Conservation (phyloP, 2,329 filamentous ascomycete species). For the Acarospora socialis region DNA sequence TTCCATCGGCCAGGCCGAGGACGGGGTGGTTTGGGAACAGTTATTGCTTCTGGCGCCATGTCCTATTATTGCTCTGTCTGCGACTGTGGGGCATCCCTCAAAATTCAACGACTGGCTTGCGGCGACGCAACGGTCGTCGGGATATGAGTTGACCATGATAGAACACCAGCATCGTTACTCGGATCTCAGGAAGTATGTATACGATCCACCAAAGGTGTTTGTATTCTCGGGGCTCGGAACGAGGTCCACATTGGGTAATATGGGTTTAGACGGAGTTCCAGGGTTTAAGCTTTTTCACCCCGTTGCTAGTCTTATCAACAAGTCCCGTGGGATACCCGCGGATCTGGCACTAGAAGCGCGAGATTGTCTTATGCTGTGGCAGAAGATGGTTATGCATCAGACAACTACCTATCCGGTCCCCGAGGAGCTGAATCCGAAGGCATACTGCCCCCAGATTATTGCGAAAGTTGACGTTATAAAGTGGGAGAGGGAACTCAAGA, state of each 20-base stretch:
- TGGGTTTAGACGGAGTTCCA: slow-evolving; percentile 34
- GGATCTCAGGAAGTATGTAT: slow-evolving; percentile 62
- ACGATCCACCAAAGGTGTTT: slow-evolving; percentile 36
- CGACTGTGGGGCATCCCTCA: slow-evolving; percentile 61
- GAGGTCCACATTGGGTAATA: slow-evolving; percentile 23
- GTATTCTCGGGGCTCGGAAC: slow-evolving; percentile 38
- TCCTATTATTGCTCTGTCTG: slow-evolving; percentile 65
- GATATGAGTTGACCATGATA: slow-evolving; percentile 52
- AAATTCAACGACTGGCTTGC: slow-evolving; percentile 57
- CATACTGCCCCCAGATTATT: slow-evolving; percentile 38
- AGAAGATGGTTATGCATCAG: slow-evolving; percentile 45
- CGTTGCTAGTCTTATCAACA: slow-evolving; percentile 46
- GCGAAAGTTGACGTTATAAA: slow-evolving; percentile 50
- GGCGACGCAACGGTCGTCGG: slow-evolving; percentile 48
- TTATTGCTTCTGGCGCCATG: slow-evolving; percentile 59
- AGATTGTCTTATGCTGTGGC: slow-evolving; percentile 55
- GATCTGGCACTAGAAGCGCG: slow-evolving; percentile 57
- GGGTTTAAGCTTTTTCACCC: slow-evolving; percentile 52
- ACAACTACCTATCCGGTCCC: slow-evolving; percentile 37
- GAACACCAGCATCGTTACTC: slow-evolving; percentile 57
- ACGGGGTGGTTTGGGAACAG: slow-evolving; percentile 68
- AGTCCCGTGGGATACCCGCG: slow-evolving; percentile 47
- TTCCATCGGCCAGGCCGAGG: slow-evolving; percentile 61
- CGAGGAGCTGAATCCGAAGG: slow-evolving; percentile 34
- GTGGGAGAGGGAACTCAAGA: slow-evolving; percentile 52